Evolutionary conservation across 2,329 filamentous ascomycete genomes (phyloP), one percentile per base, ranked within the genome.

Genomic region (Atkinsonella hypoxylon): DNA sequence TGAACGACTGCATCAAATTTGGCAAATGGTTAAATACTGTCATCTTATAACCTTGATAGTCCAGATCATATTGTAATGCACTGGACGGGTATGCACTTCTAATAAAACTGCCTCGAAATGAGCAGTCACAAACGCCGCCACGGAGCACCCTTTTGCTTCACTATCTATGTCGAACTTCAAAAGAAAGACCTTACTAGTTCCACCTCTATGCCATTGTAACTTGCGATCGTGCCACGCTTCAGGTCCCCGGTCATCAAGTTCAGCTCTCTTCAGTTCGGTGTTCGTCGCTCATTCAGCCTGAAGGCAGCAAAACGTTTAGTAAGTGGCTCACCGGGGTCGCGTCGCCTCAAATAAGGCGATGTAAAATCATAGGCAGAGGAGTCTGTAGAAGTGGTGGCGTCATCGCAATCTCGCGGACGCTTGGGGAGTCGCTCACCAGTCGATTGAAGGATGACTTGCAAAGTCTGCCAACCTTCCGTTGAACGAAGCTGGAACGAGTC

Each of bases 361-460:
- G 43, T 32, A 36, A 50, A 54, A 42, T 52, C 50, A 51, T 50
- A 58, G 50, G 61, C 56, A 54, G 54, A 57, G 50, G 59, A 56
- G 38, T 54, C 55, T 40, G 47, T 39, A 32, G 55, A 53, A 47
- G 58, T 56, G 53, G 57, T 55, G 58, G 57, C 59, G 57, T 57
- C 68, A 64, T 64, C 65, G 61, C 64, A 61, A 58, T 67, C 65
- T 62, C 70, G 71, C 64, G 65, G 69, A 64, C 81, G 86, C 78
- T 93, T 94, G 70, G 83, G 83, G 80, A 85, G 81, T 81, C 85
- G 85, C 87, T 95, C 90, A 95, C 90, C 89, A 79, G 88, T 89
- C 81, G 89, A 87, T 82, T 93, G 82, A 72, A 97, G 80, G 67
- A 98, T 95, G 68, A 87, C 85, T 70, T 91, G 78, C 64, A 98